Conservation (phyloP, 1,284 basidiomycete genomes). For the Somion occarium region DNA sequence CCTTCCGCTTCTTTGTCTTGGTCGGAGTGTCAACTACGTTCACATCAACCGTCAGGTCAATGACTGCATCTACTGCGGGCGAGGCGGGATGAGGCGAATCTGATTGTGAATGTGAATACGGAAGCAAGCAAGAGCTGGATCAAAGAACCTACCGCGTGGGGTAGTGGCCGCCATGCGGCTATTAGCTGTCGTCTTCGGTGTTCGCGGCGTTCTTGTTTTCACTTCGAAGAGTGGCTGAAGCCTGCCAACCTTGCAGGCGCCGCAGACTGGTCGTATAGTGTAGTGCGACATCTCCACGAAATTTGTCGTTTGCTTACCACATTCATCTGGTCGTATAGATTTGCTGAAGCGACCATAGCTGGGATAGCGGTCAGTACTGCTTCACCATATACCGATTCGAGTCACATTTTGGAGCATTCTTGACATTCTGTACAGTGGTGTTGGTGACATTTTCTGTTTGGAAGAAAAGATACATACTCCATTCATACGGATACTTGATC, state of each 20-base stretch:
- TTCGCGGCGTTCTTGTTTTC: not conserved
- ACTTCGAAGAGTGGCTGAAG: slow-evolving; percentile 46
- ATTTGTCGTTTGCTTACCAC: slow-evolving; percentile 37
- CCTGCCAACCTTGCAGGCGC: slow-evolving; percentile 43
- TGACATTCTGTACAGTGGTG: slow-evolving; percentile 55
- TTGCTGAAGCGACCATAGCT: slow-evolving; percentile 78
- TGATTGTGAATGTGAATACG: not conserved
- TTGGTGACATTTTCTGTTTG: no score
- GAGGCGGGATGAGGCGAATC: not conserved
- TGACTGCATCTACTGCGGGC: not conserved
- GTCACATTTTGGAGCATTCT: slow-evolving; percentile 62
- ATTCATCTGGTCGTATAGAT: slow-evolving; percentile 66
- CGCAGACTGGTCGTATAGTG: slow-evolving; percentile 33
- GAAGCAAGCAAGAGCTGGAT: not conserved
- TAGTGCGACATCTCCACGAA: not conserved
- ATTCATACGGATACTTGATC: slow-evolving; percentile 72
- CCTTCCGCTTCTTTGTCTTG: not conserved
- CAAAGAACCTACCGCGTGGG: not conserved
- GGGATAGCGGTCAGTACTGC: not conserved
- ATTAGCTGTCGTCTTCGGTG: not conserved
- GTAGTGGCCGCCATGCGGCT: not conserved
- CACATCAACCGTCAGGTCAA: not conserved
- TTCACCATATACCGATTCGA: not conserved
- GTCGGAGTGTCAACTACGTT: not conserved
- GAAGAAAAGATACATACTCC: slow-evolving; percentile 48